Conservation (phyloP, 371 early-diverging fungal species). For the Rhizomucor miehei region DNA sequence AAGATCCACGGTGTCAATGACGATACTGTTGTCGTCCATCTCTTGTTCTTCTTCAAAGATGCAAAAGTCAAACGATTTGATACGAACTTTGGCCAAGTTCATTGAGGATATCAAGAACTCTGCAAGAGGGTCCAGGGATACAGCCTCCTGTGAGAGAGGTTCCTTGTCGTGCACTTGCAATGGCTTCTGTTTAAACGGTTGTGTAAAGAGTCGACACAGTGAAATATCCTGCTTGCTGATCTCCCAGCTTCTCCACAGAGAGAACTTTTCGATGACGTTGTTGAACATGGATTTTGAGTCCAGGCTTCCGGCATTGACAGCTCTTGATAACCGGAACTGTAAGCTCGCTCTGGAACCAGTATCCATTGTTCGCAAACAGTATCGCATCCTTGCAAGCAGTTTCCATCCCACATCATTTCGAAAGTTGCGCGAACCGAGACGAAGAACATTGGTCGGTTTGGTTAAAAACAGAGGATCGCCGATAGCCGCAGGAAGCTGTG, state of each 20-base stretch:
- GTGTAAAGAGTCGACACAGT: constrained; percentile 50
- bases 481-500: constrained; percentile 35
- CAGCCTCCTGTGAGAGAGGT: not conserved
- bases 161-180: not conserved
- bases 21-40: constrained; percentile 33
- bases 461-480: constrained; percentile 75
- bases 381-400: constrained; percentile 67
- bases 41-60: constrained; percentile 46
- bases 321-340: constrained; percentile 46
- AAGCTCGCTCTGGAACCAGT: constrained; percentile 31
- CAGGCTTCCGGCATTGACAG: constrained; percentile 19
- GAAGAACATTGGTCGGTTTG: constrained; percentile 67
- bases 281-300: constrained; percentile 50
- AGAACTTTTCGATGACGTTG: constrained; percentile 48
- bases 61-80: constrained; percentile 32
- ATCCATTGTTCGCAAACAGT: constrained; percentile 55
- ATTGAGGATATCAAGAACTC: constrained; percentile 32
- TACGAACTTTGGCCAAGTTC: constrained; percentile 32
- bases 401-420: constrained; percentile 81
- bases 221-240: constrained; percentile 44
- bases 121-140: constrained; percentile 20
- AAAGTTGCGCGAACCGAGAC: constrained; percentile 65
- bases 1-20: constrained; percentile 25
- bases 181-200: constrained; percentile 40
- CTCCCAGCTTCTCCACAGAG: constrained; percentile 72